Percentiles rank a stretch among this genome's conserved stretches.
Conservation (phyloP, 176 grass and related monocot genomes). For the Olyra latifolia region DNA sequence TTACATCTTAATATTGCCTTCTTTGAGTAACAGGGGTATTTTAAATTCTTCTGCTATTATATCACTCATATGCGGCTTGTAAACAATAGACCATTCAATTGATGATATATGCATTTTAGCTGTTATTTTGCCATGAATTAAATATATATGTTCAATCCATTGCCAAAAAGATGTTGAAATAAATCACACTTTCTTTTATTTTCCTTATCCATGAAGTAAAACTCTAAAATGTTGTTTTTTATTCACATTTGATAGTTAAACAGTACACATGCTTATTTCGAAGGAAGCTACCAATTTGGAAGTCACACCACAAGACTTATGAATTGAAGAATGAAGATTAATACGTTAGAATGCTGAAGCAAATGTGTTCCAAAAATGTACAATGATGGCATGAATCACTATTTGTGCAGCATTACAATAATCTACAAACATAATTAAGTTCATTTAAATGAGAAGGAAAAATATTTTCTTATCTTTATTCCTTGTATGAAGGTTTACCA, state of each 20-base stretch:
- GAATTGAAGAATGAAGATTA: neutral
- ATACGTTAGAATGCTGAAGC: neutral
- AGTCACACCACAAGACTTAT: neutral
- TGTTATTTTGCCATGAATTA: neutral
- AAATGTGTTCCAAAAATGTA: neutral
- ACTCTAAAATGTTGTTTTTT: neutral
- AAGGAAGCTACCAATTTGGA: too few species aligned
- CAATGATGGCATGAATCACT: neutral
- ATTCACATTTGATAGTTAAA: neutral
- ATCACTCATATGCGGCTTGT: neutral
- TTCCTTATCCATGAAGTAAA: neutral
- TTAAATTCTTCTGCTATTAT: neutral
- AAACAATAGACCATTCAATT: neutral
- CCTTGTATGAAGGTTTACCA: conserved; percentile 63
- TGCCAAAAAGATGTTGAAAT: neutral
- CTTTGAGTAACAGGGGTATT: neutral
- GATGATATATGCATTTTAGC: neutral
- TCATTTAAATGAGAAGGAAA: conserved; percentile 9
- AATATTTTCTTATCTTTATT: neutral
- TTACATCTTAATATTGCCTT: neutral
- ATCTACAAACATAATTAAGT: neutral
- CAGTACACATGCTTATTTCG: neutral
- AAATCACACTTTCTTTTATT: neutral
- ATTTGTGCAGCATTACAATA: neutral
- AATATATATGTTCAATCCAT: neutral